A percentile compares a stretch with the other conserved stretches of the same genome.
These are phyloP conservation scores for Umbelopsis sp. DNA, from an alignment of 192 early-diverging fungal species.

Conservation along the genomic window DNA sequence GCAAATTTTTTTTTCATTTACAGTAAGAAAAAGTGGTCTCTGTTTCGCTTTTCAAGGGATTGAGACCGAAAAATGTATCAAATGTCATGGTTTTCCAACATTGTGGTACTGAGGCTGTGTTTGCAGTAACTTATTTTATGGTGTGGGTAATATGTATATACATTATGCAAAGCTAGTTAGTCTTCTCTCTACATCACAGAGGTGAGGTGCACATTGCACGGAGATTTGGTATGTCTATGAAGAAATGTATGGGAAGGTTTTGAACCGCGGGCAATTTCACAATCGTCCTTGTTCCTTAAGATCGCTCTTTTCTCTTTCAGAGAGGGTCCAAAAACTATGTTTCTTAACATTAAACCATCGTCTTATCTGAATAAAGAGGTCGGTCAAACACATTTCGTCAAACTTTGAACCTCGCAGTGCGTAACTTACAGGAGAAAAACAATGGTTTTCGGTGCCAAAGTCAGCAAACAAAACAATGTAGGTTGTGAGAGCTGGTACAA, in stretches of 20 bases:
- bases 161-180: no score
- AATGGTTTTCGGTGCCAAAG: slow-evolving; percentile 33
- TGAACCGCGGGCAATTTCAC: background rate
- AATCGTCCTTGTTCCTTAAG: slow-evolving; percentile 33
- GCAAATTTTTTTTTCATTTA: background rate
- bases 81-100: no score
- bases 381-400: background rate
- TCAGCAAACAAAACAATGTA: slow-evolving; percentile 40
- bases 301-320: slow-evolving; percentile 25
- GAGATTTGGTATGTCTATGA: no score
- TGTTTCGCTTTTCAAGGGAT: no score
- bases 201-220: no score
- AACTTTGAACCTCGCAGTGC: background rate
- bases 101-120: no score
- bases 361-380: slow-evolving; percentile 22
- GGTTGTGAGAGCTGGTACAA: slow-evolving; percentile 17
- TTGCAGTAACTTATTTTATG: no score
- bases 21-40: slow-evolving; percentile 8
- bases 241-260: no score
- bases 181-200: no score
- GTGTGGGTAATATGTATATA: no score
- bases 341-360: slow-evolving; percentile 31
- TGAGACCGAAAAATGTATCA: no score
- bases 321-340: slow-evolving; percentile 27
- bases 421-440: slow-evolving; percentile 30